A percentile compares a stretch with the other conserved stretches of the same genome.
phyloP scores from a whole-genome alignment of 169 alveolate genomes.

The Theileria orientalis region DNA sequence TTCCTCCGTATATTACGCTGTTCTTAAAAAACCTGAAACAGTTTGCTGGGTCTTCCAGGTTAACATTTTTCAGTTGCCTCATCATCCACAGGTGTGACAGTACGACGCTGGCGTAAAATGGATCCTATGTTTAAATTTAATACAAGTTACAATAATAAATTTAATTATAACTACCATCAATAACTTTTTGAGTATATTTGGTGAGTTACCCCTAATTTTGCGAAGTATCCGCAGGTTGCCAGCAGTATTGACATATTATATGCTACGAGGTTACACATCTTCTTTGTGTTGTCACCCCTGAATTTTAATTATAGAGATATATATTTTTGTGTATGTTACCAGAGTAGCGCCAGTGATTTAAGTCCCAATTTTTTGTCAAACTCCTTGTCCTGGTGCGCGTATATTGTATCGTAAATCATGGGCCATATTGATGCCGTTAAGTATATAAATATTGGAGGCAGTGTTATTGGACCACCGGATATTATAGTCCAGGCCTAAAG shows the following conservation, averaged over 20 bases:
- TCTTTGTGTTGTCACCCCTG: conserved; percentile 62
- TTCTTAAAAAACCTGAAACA: conserved; percentile 56
- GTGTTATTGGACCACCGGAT: conserved; percentile 49
- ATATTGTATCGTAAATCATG: conserved; percentile 90
- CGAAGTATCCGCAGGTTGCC: conserved; percentile 54
- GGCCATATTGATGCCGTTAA: conserved; percentile 85
- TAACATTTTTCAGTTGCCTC: conserved; percentile 29
- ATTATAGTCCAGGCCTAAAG: conserved; percentile 72
- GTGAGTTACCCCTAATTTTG: conserved; percentile 26
- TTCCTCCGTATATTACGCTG: conserved; percentile 32
- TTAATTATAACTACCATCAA: too few species aligned
- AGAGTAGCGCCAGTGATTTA: conserved; percentile 88
- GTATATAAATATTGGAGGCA: conserved; percentile 59
- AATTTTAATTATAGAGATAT: conserved; percentile 50
- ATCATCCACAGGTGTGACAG: conserved; percentile 58
- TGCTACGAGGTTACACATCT: conserved; percentile 19
- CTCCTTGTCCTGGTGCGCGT: conserved; percentile 90
- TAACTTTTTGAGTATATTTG: background rate
- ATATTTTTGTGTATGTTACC: conserved; percentile 68
- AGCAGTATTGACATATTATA: conserved; percentile 33
- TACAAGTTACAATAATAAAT: background rate
- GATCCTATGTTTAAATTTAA: conserved; percentile 2
- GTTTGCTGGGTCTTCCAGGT: conserved; percentile 35
- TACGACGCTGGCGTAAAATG: conserved; percentile 23
- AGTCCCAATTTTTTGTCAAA: conserved; percentile 85